A percentile compares a stretch with the other conserved stretches of the same genome.
These are phyloP conservation scores for Taphrina sp. DNA, from an alignment of 1,139 yeast genomes.

Conservation along the genomic window DNA sequence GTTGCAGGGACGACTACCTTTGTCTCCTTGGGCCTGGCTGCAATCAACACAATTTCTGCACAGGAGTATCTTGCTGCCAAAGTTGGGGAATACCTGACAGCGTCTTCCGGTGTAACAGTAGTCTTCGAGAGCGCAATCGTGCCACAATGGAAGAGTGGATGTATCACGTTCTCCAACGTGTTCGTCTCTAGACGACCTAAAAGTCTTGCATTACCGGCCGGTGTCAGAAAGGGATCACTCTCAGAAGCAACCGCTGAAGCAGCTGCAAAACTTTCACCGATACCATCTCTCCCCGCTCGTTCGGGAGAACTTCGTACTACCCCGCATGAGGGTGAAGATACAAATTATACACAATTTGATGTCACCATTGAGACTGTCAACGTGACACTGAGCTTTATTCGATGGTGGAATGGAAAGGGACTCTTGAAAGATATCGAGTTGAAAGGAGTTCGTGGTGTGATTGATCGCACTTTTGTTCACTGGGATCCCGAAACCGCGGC, in stretches of 20 bases:
- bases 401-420: constrained; percentile 90
- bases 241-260: constrained; percentile 57
- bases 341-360: constrained; percentile 94
- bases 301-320: constrained; percentile 36
- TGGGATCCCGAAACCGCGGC: constrained; percentile 61
- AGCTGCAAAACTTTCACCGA: constrained; percentile 39
- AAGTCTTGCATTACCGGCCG: constrained; percentile 53
- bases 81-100: constrained; percentile 78
- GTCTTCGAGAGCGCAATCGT: constrained; percentile 92
- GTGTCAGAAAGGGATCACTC: constrained; percentile 48
- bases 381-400: constrained; percentile 72
- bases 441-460: constrained; percentile 83
- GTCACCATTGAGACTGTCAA: constrained; percentile 82
- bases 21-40: constrained; percentile 69
- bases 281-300: background rate
- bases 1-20: constrained; percentile 88
- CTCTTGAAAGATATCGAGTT: constrained; percentile 77
- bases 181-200: constrained; percentile 81
- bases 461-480: constrained; percentile 80
- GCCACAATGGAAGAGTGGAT: constrained; percentile 91
- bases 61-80: constrained; percentile 82
- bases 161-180: constrained; percentile 77
- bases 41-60: constrained; percentile 81
- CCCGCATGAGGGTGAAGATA: constrained; percentile 62
- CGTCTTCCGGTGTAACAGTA: constrained; percentile 80